Base-by-base conservation (phyloP, 371 early-diverging fungal genomes). In the Haplosporangium sp. region DNA sequence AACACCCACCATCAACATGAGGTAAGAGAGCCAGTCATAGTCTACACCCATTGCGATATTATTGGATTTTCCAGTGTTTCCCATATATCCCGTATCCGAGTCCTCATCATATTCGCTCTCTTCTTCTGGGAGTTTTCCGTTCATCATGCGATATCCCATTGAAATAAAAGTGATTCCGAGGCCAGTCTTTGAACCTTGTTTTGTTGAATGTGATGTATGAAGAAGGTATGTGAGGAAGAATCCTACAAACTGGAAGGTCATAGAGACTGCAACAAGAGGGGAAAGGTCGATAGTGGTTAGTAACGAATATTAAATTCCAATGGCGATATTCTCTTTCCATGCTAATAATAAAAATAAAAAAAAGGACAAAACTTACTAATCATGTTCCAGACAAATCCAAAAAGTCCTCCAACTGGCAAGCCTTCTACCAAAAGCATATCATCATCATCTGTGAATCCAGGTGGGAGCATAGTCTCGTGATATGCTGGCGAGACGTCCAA, bases 171-270 rank as follows among this genome's bases (percentile, higher is more conserved):
- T 88, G 39, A 92, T 72, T 27, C 90, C 91, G n/a, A 92, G 81
- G 37, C 92, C 90, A 20, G 89, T 85, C 55, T 83, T 82, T 40
- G 90, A 87, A 39, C 90, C 90, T 71, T 90, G 77, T 88, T 90
- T 90, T 52, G 89, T 86, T 17, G 91, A 88, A 72, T 91, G 91
- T 38, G 88, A 86, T 45, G 91, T 91, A 67, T 90, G 90, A 45
- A 91, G 83, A 53, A 92, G 81, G 72, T 92, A 92, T 34, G 91
- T 91, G 65, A 92, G 69, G 82, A 91, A 85, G 68, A 92, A 92
- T 8, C 92, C 92, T 40, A 91, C 90, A 72, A 90, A 88, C 67
- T 92, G 92, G 74, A 92, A 92, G 61, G 89, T 87, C 78, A 90
- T 86, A 50, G 91, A 90, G n/a, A 90, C 92, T 91, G 83, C 45